phyloP scores from a whole-genome alignment of 805 yeast genomes.

The Metschnikowia orientalis region DNA sequence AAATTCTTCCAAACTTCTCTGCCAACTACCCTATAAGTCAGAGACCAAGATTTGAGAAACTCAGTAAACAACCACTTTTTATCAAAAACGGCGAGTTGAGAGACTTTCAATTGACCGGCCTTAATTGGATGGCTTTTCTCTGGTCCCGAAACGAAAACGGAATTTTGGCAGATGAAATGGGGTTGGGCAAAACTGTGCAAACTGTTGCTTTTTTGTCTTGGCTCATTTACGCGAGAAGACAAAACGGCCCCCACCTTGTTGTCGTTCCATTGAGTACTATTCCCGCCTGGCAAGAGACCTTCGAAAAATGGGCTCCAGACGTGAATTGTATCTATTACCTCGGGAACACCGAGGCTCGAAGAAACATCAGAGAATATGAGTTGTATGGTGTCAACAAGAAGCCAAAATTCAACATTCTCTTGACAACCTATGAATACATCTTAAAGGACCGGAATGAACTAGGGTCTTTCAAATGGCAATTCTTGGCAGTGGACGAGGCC shows the following conservation, averaged over 20 bases:
- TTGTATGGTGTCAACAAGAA: constrained; percentile 62
- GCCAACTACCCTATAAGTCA: constrained; percentile 64
- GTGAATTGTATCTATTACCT: constrained; percentile 86
- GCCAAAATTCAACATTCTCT: constrained; percentile 83
- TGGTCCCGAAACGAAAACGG: constrained; percentile 99
- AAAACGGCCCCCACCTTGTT: constrained; percentile 94
- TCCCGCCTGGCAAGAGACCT: constrained; percentile 99
- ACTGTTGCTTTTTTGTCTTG: constrained; percentile 92
- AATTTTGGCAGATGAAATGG: constrained; percentile 98
- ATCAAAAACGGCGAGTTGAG: constrained; percentile 88
- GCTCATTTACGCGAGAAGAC: constrained; percentile 92
- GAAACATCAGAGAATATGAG: constrained; percentile 78
- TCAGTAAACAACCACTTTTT: constrained; percentile 80
- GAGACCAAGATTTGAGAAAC: constrained; percentile 87
- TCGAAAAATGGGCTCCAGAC: constrained; percentile 97
- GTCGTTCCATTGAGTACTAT: constrained; percentile 95
- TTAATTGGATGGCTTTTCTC: constrained; percentile 98
- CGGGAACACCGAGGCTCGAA: constrained; percentile 87
- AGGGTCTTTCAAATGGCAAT: constrained; percentile 89
- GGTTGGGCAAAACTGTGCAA: constrained; percentile 96
- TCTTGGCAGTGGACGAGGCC: constrained; percentile 96
- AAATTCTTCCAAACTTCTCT: constrained; percentile 76
- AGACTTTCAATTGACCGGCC: constrained; percentile 96
- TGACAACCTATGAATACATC: constrained; percentile 95
- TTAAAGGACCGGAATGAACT: constrained; percentile 80